These are phyloP conservation scores for Xenoacremonium recifei DNA, from an alignment of 2,329 filamentous ascomycete genomes.

Conservation along the genomic window DNA sequence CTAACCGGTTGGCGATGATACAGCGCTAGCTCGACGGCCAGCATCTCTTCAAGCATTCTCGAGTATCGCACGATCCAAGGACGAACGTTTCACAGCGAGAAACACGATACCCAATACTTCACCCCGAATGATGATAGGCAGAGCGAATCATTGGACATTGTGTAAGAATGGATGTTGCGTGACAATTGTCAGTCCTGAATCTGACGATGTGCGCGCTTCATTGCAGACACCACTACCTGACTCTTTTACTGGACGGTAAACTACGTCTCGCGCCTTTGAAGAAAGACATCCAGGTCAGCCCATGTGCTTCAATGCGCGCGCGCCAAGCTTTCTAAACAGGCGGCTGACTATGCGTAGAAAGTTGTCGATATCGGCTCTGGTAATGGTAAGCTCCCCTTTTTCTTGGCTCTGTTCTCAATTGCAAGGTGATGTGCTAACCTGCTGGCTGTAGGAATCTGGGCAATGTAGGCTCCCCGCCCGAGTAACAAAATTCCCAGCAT, in stretches of 20 bases:
- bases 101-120: conserved; percentile 7
- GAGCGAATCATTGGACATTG: conserved; percentile 8
- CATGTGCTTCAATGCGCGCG: not conserved
- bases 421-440: too few relatives aligned
- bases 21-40: conserved; percentile 6
- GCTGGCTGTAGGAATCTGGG: conserved; percentile 2
- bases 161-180: not conserved
- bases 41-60: conserved; percentile 4
- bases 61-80: conserved; percentile 7
- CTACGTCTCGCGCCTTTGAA: conserved; percentile 1
- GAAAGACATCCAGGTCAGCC: conserved; percentile 1
- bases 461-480: conserved; percentile 1
- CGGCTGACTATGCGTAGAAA: conserved; percentile 2
- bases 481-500: too few relatives aligned
- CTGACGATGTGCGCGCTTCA: not conserved
- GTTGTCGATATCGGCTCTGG: conserved; percentile 2
- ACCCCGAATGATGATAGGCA: conserved; percentile 6
- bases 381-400: not conserved
- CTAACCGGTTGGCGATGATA: conserved; percentile 2
- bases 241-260: conserved; percentile 4
- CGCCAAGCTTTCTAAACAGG: not conserved
- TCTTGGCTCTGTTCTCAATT: not conserved
- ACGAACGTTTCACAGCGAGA: conserved; percentile 7
- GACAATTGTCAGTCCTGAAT: not conserved
- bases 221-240: conserved; percentile 4